These are phyloP conservation scores for Tympanopsis confertula DNA, from an alignment of 2,329 filamentous ascomycete genomes.

Conservation along the genomic window DNA sequence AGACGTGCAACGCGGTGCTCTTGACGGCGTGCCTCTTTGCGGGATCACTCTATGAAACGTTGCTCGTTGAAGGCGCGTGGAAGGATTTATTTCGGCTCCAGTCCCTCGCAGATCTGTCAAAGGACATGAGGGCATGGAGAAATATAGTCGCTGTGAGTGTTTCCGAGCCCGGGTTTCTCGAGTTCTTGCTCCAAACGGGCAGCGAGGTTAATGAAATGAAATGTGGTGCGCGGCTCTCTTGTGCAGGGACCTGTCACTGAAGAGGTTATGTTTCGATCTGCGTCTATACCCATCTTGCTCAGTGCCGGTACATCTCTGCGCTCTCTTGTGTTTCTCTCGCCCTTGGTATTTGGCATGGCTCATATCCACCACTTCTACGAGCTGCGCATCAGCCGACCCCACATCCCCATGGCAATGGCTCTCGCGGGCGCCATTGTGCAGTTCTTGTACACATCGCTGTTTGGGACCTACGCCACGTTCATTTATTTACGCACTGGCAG, in stretches of 20 bases:
- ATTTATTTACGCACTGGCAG: slow-evolving; percentile 77
- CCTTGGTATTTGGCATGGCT: slow-evolving; percentile 82
- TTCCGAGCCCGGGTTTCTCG: slow-evolving; percentile 1
- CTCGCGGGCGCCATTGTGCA: slow-evolving; percentile 69
- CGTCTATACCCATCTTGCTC: slow-evolving; percentile 72
- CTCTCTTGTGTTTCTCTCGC: slow-evolving; percentile 67
- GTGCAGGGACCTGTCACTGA: slow-evolving; percentile 73
- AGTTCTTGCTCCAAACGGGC: slow-evolving; percentile 2
- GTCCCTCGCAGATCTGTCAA: slow-evolving; percentile 46
- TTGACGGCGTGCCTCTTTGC: slow-evolving; percentile 71
- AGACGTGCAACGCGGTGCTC: slow-evolving; percentile 51
- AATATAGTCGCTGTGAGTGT: slow-evolving; percentile 71
- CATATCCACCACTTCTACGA: slow-evolving; percentile 96
- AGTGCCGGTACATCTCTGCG: slow-evolving; percentile 46
- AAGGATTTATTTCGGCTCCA: slow-evolving; percentile 46
- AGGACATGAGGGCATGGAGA: slow-evolving; percentile 72
- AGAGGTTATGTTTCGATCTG: slow-evolving; percentile 84
- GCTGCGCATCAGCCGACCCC: slow-evolving; percentile 70
- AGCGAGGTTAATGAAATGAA: too few relatives aligned
- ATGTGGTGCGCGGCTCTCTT: slow-evolving; percentile 2
- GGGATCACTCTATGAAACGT: slow-evolving; percentile 71
- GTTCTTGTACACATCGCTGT: slow-evolving; percentile 80
- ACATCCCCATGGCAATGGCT: slow-evolving; percentile 49
- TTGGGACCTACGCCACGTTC: slow-evolving; percentile 88
- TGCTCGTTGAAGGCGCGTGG: slow-evolving; percentile 64